Base-by-base conservation (phyloP, 345 rosid species). In the Punica granatum region DNA sequence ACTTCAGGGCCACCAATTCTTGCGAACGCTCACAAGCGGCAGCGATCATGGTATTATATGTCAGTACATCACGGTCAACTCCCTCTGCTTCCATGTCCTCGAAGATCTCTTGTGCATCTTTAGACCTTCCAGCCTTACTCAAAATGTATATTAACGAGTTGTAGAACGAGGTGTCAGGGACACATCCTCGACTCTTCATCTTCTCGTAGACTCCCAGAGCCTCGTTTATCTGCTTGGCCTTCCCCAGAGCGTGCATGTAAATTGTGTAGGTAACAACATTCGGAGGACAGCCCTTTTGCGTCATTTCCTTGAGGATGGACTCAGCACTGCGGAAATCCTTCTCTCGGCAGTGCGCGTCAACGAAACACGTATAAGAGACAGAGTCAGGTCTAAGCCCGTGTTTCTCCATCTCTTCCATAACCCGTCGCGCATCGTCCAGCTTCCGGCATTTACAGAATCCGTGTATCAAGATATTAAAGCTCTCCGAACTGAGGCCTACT, bases 401-500 rank as follows among this genome's bases (percentile, higher is more conserved):
- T 35, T 65, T 75, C 73, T 75, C 75, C 96, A 90, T 86, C 73
- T 82, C 81, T 32, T 82, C 82, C 88, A 86, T 82, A 33, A 68
- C 34, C 64, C 31, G 79, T 75, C 82, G 69, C 16, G 93, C 96
- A 36, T 85, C 83, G 60, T 78, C 84, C 31, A 84, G 69, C 65
- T 65, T 86, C 66, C 92, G 73, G 70, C 84, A 85, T 74, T 84
- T 90, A 79, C 96, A 92, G 71, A 80, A 84, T 31, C 98, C 98
- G 42, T 88, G 88, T 63, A 90, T 79, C 84, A 90, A 74, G 77
- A 88, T 70, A 71, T 90, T 85, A 72, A 80, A 90, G 63, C 75
- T 82, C 32, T 62, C 34, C 15, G 68, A 51, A 74, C 75, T 74
- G 26, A 78, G 69, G 28, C 79, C 73, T 10, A 83, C 62, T 4